A percentile compares a stretch with the other conserved stretches of the same genome.
phyloP scores from a whole-genome alignment of 441 rosid species.

The Kokia cookei region DNA sequence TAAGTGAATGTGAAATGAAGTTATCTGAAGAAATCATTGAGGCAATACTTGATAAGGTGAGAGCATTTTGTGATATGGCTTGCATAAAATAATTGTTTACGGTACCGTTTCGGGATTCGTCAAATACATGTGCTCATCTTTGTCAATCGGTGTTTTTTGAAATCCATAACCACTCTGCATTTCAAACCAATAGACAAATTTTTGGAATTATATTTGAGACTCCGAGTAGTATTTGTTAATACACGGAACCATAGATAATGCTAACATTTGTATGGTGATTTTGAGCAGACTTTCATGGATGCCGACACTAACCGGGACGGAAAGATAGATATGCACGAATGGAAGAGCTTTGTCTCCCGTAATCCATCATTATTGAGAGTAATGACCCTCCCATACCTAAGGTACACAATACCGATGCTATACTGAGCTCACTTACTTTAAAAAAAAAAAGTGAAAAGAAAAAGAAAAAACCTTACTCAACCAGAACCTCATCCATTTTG shows the following conservation, averaged over 20 bases:
- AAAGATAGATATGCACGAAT: constrained; percentile 77
- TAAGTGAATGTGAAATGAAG: constrained; percentile 86
- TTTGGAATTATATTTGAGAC: no score
- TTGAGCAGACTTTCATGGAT: constrained; percentile 73
- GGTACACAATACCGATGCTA: constrained; percentile 27
- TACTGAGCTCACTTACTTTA: not conserved
- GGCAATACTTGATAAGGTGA: constrained; percentile 90
- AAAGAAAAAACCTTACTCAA: not conserved
- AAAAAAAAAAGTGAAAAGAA: no score
- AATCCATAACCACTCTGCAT: no score
- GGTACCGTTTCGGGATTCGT: not conserved
- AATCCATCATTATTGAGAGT: constrained; percentile 85
- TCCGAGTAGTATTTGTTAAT: no score
- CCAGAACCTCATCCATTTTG: not conserved
- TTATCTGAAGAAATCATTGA: constrained; percentile 92
- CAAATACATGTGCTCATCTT: no score
- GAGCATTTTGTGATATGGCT: not conserved
- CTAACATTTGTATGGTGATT: not conserved
- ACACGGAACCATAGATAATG: no score
- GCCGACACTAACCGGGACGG: constrained; percentile 85
- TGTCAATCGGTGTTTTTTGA: no score
- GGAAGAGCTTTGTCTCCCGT: constrained; percentile 73
- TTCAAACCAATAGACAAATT: no score
- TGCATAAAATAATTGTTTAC: not conserved
- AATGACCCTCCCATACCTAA: constrained; percentile 89